Evolutionary conservation across 2,329 filamentous ascomycete genomes (phyloP).

Genomic region (Monosporascus sp.): DNA sequence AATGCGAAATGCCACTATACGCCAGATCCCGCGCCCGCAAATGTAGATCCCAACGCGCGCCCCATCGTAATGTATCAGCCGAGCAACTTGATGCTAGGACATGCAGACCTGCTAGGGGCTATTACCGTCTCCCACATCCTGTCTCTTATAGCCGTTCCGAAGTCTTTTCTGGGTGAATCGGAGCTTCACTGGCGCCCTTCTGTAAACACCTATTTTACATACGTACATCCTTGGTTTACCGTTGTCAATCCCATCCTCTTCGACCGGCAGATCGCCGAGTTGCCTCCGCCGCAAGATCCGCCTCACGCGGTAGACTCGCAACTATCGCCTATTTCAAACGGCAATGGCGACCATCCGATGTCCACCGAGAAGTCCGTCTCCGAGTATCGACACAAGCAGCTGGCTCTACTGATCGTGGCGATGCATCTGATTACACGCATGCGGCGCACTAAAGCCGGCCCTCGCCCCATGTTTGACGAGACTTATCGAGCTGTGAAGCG

Average conservation of each 20-base stretch:
- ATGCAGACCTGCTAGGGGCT: constrained; percentile 25
- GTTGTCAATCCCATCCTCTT: constrained; percentile 35
- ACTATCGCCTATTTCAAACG: constrained; percentile 12
- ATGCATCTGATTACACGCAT: constrained; percentile 37
- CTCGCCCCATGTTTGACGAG: constrained; percentile 32
- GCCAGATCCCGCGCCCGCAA: constrained; percentile 19
- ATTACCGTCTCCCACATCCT: constrained; percentile 33
- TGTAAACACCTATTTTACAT: constrained; percentile 33
- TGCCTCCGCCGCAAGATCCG: constrained; percentile 13
- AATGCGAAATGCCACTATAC: constrained; percentile 28
- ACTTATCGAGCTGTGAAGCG: constrained; percentile 35
- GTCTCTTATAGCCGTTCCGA: constrained; percentile 27
- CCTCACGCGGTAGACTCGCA: constrained; percentile 12
- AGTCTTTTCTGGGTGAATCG: constrained; percentile 17
- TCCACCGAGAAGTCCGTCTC: constrained; percentile 7
- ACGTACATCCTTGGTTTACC: constrained; percentile 36
- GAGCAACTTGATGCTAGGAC: constrained; percentile 22
- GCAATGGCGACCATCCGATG: constrained; percentile 7
- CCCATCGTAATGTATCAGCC: constrained; percentile 25
- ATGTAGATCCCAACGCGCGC: constrained; percentile 14
- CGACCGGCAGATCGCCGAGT: constrained; percentile 22
- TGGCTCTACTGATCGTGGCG: constrained; percentile 35
- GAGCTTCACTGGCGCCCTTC: constrained; percentile 32
- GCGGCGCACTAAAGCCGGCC: constrained; percentile 30
- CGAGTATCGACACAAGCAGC: constrained; percentile 17